Conservation (phyloP, 176 grass and related monocot species). For the Oryza australiensis region DNA sequence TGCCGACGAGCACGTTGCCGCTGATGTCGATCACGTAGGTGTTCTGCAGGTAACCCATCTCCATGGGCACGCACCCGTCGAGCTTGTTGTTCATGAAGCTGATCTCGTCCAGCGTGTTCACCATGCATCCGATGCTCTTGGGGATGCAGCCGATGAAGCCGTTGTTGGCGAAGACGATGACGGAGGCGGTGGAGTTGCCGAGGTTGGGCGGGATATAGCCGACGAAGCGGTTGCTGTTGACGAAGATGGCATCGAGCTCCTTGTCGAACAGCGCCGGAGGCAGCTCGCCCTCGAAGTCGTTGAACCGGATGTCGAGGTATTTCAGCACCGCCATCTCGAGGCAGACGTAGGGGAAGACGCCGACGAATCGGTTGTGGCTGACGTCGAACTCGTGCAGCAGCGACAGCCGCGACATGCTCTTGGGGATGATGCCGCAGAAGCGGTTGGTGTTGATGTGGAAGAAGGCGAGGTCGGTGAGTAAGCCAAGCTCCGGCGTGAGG, state of each 20-base stretch:
- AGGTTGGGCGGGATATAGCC: slow-evolving; percentile 39
- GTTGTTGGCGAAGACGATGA: slow-evolving; percentile 54
- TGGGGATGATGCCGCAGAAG: slow-evolving; percentile 59
- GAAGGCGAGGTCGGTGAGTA: slow-evolving; percentile 52
- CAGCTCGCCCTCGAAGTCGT: slow-evolving; percentile 53
- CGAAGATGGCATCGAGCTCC: slow-evolving; percentile 50
- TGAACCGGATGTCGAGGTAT: slow-evolving; percentile 57
- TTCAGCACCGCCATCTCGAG: slow-evolving; percentile 31
- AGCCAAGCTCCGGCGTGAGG: slow-evolving; percentile 35
- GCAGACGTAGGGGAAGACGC: slow-evolving; percentile 32
- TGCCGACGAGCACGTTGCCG: slow-evolving; percentile 29
- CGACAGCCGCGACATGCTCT: slow-evolving; percentile 26
- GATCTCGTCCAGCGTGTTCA: slow-evolving; percentile 43
- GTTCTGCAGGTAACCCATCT: slow-evolving; percentile 37
- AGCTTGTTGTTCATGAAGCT: slow-evolving; percentile 48
- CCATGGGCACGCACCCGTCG: slow-evolving; percentile 40
- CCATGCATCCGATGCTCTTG: slow-evolving; percentile 43
- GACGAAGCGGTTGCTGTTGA: slow-evolving; percentile 48
- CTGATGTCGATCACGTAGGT: slow-evolving; percentile 33
- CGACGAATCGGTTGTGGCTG: slow-evolving; percentile 62
- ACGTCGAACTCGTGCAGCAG: slow-evolving; percentile 52
- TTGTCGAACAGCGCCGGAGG: slow-evolving; percentile 47
- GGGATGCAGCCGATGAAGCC: slow-evolving; percentile 40
- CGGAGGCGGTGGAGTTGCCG: slow-evolving; percentile 49
- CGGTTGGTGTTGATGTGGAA: slow-evolving; percentile 64